Percentiles rank a stretch among this genome's conserved stretches.
These are phyloP conservation scores for Fusarium mundagurra DNA, from an alignment of 2,329 filamentous ascomycete species.

Conservation along the genomic window DNA sequence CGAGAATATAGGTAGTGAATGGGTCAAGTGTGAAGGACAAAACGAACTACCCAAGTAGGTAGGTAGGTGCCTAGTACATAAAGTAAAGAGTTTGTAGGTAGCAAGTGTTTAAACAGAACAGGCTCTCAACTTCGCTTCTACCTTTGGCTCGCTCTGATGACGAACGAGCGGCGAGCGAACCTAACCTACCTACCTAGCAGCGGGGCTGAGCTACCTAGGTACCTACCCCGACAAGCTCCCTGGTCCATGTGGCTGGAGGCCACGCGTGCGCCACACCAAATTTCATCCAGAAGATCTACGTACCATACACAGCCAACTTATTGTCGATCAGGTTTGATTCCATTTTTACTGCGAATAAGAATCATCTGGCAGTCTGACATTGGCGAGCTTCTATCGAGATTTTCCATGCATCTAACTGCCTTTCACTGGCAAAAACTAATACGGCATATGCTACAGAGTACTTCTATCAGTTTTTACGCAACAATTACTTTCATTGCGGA, in stretches of 20 bases:
- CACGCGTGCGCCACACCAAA: conserved; percentile 34
- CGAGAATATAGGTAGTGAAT: background rate
- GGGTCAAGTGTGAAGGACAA: background rate
- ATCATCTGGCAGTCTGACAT: background rate
- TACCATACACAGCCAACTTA: background rate
- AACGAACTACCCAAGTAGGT: background rate
- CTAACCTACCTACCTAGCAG: background rate
- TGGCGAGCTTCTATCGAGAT: background rate
- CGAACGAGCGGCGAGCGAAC: conserved; percentile 29
- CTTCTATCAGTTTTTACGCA: too few relatives aligned
- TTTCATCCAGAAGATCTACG: background rate
- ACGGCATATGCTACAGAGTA: too few relatives aligned
- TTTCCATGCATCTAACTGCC: background rate
- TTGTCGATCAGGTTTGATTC: background rate
- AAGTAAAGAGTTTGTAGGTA: background rate
- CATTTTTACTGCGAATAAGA: background rate
- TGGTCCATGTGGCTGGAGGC: conserved; percentile 16
- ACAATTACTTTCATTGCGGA: background rate
- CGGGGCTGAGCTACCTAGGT: conserved; percentile 35
- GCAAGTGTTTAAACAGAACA: conserved; percentile 15
- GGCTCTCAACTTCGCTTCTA: conserved; percentile 14
- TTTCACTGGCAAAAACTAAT: background rate
- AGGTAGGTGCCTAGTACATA: background rate
- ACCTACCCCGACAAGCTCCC: conserved; percentile 12
- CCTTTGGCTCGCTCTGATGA: conserved; percentile 27